A percentile compares a stretch with the other conserved stretches of the same genome.
Conservation (phyloP, 495 filamentous ascomycete species). For the Annulohypoxylon nitens region DNA sequence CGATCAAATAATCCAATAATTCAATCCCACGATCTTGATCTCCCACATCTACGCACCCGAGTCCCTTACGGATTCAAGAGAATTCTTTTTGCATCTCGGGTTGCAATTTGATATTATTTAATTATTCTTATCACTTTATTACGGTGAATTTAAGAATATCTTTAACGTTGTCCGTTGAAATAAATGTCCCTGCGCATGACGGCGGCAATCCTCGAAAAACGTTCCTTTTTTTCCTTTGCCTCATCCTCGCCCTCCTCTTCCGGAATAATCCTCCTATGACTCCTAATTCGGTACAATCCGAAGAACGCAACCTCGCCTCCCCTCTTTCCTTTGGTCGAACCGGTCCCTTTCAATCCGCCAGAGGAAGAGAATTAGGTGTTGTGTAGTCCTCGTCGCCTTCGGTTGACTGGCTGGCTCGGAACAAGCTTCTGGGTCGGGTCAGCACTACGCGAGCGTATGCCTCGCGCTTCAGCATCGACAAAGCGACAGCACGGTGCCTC, state of each 20-base stretch:
- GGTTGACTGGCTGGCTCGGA: slow-evolving; percentile 64
- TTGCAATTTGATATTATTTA: slow-evolving; percentile 24
- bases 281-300: slow-evolving; percentile 25
- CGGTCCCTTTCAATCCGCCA: slow-evolving; percentile 1
- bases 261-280: slow-evolving; percentile 45
- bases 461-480: slow-evolving; percentile 74
- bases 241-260: background rate
- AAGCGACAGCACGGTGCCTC: slow-evolving; percentile 75
- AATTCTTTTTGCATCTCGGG: slow-evolving; percentile 7
- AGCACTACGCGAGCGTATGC: slow-evolving; percentile 69
- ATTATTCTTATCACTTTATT: slow-evolving; percentile 2
- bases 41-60: slow-evolving; percentile 28
- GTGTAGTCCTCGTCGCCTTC: slow-evolving; percentile 40
- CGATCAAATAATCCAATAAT: slow-evolving; percentile 29
- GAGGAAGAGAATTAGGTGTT: slow-evolving; percentile 31
- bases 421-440: slow-evolving; percentile 64
- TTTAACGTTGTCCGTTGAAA: slow-evolving; percentile 12
- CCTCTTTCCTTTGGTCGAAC: slow-evolving; percentile 17
- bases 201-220: slow-evolving; percentile 16
- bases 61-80: slow-evolving; percentile 12
- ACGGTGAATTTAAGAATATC: slow-evolving; percentile 15
- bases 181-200: slow-evolving; percentile 31
- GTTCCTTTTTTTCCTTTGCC: slow-evolving; percentile 19
- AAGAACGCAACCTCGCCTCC: slow-evolving; percentile 19
- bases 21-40: slow-evolving; percentile 33